Percentiles rank a stretch among this genome's conserved stretches.
phyloP scores from a whole-genome alignment of 345 rosid genomes.

The Hirschfeldia incana region DNA sequence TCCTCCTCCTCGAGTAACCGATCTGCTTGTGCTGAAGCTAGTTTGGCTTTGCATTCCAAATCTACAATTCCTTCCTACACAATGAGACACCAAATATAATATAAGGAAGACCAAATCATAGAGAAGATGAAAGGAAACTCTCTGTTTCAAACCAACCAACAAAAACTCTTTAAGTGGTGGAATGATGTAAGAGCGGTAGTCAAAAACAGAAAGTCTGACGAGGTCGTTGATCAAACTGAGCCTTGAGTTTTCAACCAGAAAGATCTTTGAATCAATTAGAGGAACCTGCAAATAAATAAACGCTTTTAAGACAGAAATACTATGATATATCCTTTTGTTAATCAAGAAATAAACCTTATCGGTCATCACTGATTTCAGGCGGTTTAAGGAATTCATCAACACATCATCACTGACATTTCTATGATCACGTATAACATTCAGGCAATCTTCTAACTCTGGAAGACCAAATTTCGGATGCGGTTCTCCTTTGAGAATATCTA shows the following conservation, averaged over 20 bases:
- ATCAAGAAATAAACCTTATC: neutral
- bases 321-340: neutral
- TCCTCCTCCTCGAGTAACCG: neutral
- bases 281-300: neutral
- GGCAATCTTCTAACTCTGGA: neutral
- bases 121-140: neutral
- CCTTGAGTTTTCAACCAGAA: constrained; percentile 1
- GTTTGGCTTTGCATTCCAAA: neutral
- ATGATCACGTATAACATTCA: constrained; percentile 16
- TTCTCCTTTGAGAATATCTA: constrained; percentile 25
- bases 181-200: constrained; percentile 4
- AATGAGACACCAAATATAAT: neutral
- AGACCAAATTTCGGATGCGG: neutral
- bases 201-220: constrained; percentile 1
- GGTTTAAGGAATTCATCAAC: neutral
- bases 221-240: neutral
- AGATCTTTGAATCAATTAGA: constrained; percentile 19
- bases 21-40: constrained; percentile 10
- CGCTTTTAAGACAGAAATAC: neutral
- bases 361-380: neutral
- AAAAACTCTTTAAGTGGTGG: neutral
- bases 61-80: neutral
- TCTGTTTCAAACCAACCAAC: neutral
- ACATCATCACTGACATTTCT: constrained; percentile 9
- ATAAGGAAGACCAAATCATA: neutral